Evolutionary conservation across 2,329 filamentous ascomycete genomes (phyloP), one percentile per base, ranked within the genome.

Genomic region (Thelonectria rubi): DNA sequence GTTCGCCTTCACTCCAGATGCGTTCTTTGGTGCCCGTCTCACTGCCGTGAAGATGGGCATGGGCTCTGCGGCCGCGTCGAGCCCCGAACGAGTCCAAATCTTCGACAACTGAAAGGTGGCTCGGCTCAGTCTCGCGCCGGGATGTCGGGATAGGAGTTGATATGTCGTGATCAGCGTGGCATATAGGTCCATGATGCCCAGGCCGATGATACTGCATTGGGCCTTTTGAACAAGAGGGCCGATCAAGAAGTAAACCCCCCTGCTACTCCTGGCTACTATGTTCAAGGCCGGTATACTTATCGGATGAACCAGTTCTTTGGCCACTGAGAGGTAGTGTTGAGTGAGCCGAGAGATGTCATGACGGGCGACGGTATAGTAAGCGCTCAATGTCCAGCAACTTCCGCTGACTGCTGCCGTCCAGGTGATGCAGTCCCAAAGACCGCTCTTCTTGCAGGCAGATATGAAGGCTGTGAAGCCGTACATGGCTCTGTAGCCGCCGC

Each of bases 141-240:
- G 64, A 1, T 65, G 58, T 1, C 69, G 51, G 0, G 58, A 65
- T 0, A 71, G 10, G 0, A 71, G 26, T 15, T 71, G 69, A 9
- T 71, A 69, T 0, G 64, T 69, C 0, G 69, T 65, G 0, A 65
- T 70, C 0, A 71, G 47, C 0, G 69, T 71, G 1, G 69, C 69
- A 39, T 71, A 71, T 0, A 71, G 43, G 2, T 71, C 69, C 69
- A 71, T 71, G 1, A 71, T 62, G 1, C 69, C 67, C 2, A 71
- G 3, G 0, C 69, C 69, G 1, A 71, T 71, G 3, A 71, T 71
- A 8, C 59, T 67, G 3, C 57, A 69, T n/a, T 68, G 64, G 1
- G 69, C 69, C 47, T 71, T 71, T 9, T 67, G 55, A 0, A 71
- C 67, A 0, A 71, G 9, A 0, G 69, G 69, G 0, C 69, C 69